Evolutionary conservation across 2,329 filamentous ascomycete species (phyloP).

Genomic region (Piedraia hortae): DNA sequence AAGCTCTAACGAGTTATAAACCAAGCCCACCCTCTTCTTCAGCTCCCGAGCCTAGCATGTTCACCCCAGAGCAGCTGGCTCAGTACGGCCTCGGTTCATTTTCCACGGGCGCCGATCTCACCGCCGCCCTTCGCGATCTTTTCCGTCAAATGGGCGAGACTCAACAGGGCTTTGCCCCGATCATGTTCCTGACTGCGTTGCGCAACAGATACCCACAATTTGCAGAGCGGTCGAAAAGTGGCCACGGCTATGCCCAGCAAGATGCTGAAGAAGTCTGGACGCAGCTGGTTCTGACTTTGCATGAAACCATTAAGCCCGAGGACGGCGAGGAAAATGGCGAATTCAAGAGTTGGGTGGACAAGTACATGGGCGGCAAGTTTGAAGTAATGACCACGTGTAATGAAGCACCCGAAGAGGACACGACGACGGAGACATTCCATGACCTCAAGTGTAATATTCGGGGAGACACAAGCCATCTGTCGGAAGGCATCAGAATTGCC

Average conservation of each 20-base stretch:
- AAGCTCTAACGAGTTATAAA: constrained; percentile 40
- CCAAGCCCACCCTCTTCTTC: constrained; percentile 3
- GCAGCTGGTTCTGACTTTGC: constrained; percentile 64
- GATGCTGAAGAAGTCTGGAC: constrained; percentile 98
- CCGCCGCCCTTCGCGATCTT: constrained; percentile 48
- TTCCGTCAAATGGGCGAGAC: constrained; percentile 79
- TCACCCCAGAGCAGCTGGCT: constrained; percentile 12
- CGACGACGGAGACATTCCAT: constrained; percentile 49
- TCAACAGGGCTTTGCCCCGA: constrained; percentile 59
- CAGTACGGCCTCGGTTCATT: constrained; percentile 31
- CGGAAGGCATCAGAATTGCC: constrained; percentile 61
- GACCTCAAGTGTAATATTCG: constrained; percentile 95
- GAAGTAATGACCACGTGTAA: constrained; percentile 58
- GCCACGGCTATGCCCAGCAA: constrained; percentile 78
- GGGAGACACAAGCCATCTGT: constrained; percentile 59
- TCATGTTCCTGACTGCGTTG: constrained; percentile 57
- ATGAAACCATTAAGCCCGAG: constrained; percentile 41
- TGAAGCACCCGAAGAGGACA: constrained; percentile 51
- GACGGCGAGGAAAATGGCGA: constrained; percentile 11
- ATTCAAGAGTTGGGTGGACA: constrained; percentile 42
- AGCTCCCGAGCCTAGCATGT: constrained; percentile 7
- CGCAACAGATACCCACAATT: constrained; percentile 72
- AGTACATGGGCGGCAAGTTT: constrained; percentile 67
- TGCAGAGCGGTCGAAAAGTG: constrained; percentile 59
- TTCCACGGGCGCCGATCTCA: constrained; percentile 38